Percentiles rank a stretch among this genome's conserved stretches.
Conservation (phyloP, 2,329 filamentous ascomycete species). For the Dactylonectria macrodidyma region DNA sequence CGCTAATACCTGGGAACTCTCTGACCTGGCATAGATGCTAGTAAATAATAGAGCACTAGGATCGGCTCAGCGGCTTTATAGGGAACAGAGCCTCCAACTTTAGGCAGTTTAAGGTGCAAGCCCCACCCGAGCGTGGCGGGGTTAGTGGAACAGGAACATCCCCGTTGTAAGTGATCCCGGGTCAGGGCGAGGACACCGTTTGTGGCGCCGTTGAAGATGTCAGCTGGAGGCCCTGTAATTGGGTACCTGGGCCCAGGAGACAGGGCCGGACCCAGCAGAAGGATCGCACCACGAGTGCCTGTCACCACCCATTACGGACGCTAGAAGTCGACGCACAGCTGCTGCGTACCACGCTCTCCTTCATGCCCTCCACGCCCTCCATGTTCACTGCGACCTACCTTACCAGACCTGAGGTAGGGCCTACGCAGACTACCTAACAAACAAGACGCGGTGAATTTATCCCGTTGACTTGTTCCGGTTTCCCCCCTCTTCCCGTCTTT, state of each 20-base stretch:
- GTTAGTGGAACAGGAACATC: constrained; percentile 1
- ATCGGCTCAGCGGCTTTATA: background rate
- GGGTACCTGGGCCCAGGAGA: constrained; percentile 8
- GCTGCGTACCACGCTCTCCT: too few species aligned
- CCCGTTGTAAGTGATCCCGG: background rate
- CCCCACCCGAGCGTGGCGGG: constrained; percentile 6
- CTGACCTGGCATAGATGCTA: too few species aligned
- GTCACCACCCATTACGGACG: constrained; percentile 4
- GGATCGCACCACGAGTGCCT: constrained; percentile 34
- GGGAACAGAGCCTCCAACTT: constrained; percentile 9
- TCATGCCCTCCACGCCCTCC: too few species aligned
- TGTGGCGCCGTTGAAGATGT: background rate
- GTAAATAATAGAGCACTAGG: background rate
- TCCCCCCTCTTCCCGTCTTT: constrained; percentile 10
- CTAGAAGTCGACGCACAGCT: background rate
- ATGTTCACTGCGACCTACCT: background rate
- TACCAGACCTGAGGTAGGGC: constrained; percentile 27
- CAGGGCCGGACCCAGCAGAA: constrained; percentile 1
- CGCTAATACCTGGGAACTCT: too few species aligned
- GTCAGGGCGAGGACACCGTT: background rate
- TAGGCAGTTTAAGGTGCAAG: background rate
- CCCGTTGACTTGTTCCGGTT: constrained; percentile 27
- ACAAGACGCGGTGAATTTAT: constrained; percentile 46
- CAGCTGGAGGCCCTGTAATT: constrained; percentile 12
- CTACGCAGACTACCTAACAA: constrained; percentile 22